phyloP scores from a whole-genome alignment of 441 rosid genomes.

The Codiaeum variegatum region DNA sequence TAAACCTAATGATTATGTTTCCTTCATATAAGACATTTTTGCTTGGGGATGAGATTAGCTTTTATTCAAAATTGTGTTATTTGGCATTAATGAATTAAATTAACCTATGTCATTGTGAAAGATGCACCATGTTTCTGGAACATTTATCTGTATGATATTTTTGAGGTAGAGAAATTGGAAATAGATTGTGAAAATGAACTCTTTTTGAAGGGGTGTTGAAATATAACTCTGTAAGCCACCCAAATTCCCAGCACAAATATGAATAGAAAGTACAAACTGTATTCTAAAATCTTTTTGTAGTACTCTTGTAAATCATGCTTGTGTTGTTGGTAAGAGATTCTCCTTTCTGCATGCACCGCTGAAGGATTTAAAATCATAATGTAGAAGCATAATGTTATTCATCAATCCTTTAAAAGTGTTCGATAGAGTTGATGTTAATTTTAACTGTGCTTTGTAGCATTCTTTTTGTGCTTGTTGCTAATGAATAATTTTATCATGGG shows the following conservation, averaged over 20 bases:
- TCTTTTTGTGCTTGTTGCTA: too few relatives aligned
- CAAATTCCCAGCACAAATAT: background rate
- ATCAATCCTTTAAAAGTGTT: too few relatives aligned
- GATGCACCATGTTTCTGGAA: background rate
- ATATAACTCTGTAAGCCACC: background rate
- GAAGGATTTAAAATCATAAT: too few relatives aligned
- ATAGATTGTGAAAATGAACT: background rate
- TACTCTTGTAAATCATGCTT: background rate
- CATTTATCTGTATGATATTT: background rate
- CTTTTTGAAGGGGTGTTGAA: background rate
- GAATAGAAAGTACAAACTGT: background rate
- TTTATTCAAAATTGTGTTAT: background rate
- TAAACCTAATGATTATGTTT: background rate
- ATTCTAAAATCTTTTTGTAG: background rate
- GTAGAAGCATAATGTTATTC: background rate
- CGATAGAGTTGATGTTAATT: too few relatives aligned
- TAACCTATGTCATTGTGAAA: background rate
- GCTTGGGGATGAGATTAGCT: background rate
- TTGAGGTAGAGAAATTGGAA: background rate
- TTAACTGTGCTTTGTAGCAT: too few relatives aligned
- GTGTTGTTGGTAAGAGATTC: background rate
- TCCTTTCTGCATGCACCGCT: background rate
- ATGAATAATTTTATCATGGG: too few relatives aligned
- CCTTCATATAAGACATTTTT: background rate
- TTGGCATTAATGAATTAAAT: background rate